Evolutionary conservation across 2,329 filamentous ascomycete genomes (phyloP).

Genomic region (Thermoascus crustaceus): DNA sequence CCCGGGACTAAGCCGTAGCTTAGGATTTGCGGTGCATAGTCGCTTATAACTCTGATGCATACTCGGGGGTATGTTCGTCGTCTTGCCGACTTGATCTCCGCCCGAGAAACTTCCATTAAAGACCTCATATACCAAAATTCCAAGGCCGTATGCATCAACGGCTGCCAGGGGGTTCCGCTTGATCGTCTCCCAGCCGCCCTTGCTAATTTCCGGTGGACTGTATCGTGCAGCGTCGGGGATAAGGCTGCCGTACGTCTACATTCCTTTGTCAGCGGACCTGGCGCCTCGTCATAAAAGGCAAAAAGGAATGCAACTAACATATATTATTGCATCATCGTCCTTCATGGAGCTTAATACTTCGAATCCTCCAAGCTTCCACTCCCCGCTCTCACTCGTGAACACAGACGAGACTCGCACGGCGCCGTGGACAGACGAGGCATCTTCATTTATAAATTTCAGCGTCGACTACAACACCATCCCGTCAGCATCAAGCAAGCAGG

Average conservation of each 20-base stretch:
- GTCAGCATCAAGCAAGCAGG: background rate
- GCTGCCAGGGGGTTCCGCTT: conserved; percentile 74
- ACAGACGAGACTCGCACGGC: conserved; percentile 76
- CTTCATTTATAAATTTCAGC: conserved; percentile 90
- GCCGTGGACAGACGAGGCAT: conserved; percentile 86
- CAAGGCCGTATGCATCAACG: conserved; percentile 81
- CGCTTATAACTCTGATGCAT: conserved; percentile 93
- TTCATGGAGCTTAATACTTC: conserved; percentile 92
- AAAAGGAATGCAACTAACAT: conserved; percentile 43
- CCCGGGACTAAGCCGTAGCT: conserved; percentile 71
- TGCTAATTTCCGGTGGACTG: conserved; percentile 76
- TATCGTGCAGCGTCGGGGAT: conserved; percentile 80
- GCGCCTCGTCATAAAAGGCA: conserved; percentile 6
- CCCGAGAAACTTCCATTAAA: conserved; percentile 80
- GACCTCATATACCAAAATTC: conserved; percentile 75
- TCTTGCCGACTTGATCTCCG: conserved; percentile 72
- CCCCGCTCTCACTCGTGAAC: conserved; percentile 90
- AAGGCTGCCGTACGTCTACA: conserved; percentile 72
- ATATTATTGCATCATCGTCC: conserved; percentile 89
- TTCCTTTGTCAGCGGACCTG: conserved; percentile 8
- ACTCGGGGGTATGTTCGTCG: conserved; percentile 72
- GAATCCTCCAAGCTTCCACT: conserved; percentile 95
- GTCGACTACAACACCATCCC: conserved; percentile 55
- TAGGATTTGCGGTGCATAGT: conserved; percentile 80
- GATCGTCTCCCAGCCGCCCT: conserved; percentile 83